These are phyloP conservation scores for Solanum okadae DNA, from an alignment of 257 asterid species.

Conservation along the genomic window DNA sequence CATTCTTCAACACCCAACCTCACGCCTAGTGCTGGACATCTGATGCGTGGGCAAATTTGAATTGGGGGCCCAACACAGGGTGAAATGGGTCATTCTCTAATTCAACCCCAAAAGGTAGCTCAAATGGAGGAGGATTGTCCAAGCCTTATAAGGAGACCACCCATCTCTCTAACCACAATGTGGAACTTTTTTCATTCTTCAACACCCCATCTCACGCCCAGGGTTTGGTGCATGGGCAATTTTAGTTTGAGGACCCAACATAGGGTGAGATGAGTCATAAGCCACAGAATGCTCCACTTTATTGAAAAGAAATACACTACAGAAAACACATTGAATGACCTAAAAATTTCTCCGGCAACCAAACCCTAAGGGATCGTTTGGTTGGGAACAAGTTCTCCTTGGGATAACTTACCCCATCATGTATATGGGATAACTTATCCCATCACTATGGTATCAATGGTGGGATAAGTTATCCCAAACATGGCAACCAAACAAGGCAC, in stretches of 20 bases:
- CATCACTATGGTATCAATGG: no score
- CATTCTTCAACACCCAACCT: not conserved
- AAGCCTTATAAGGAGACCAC: not conserved
- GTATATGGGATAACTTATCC: no score
- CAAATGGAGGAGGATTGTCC: not conserved
- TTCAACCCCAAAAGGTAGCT: not conserved
- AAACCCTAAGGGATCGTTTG: not conserved
- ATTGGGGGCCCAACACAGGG: not conserved
- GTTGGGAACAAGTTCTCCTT: not conserved
- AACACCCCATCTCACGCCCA: not conserved
- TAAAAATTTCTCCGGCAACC: not conserved
- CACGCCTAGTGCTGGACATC: not conserved
- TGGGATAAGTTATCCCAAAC: not conserved
- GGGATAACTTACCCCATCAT: not conserved
- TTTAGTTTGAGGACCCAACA: not conserved
- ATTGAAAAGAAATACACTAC: not conserved
- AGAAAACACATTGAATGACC: not conserved
- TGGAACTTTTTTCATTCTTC: not conserved
- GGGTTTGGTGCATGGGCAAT: not conserved
- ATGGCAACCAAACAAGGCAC: not conserved
- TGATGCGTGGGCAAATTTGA: not conserved
- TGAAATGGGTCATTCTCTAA: not conserved
- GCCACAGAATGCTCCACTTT: not conserved
- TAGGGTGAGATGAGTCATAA: not conserved
- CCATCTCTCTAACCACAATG: not conserved